Base-by-base conservation (phyloP, 2,329 filamentous ascomycete genomes). In the Chrysoporthe puriensis region DNA sequence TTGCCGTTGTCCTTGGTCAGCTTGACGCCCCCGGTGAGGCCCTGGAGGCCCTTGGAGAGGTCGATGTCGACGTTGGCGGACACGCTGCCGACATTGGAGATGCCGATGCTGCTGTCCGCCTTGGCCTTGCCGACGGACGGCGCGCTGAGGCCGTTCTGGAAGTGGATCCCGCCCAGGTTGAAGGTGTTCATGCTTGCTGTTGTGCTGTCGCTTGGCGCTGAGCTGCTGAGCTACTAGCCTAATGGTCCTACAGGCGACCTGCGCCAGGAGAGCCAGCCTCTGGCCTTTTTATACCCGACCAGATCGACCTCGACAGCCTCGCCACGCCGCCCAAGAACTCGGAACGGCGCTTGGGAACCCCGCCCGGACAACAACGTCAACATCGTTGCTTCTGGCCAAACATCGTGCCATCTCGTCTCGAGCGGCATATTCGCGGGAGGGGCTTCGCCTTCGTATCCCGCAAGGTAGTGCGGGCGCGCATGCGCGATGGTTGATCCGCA, bases 1-100 rank as follows among this genome's bases (percentile, higher is more conserved):
- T 66, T 66, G 21, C 48, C 57, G n/a, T 62, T 66, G 40, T 44
- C 64, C 42, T 66, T 66, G 26, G 58, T 62, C 48, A 66, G 36
- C 48, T 62, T 9, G 58, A 62, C 52, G 26, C 52, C 64, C 21
- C 64, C 64, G 1, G 57, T 56, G 40, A 61, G 34, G 40, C 64
- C 64, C 14, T 32, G 32, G 26, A 62, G 8, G 42, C 46, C 64
- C 52, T 57, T 56, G 16, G 64, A 62, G 2, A 66, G 46, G 36
- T 66, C 57, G 18, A 66, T 26, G 21, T 21, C 48, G 3, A 56
- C n/a, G 4, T 62, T 61, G 4, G 64, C 32, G 9, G 64, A 54
- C 44, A 66, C 16, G 36, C 58, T 66, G 36, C 64, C 64, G 9
- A 66, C 21, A 6, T 61, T 62, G 40, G 57, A 36, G 18, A 66